Evolutionary conservation across 192 early-diverging fungal species (phyloP).

Genomic region (Backusella morwellensis): DNA sequence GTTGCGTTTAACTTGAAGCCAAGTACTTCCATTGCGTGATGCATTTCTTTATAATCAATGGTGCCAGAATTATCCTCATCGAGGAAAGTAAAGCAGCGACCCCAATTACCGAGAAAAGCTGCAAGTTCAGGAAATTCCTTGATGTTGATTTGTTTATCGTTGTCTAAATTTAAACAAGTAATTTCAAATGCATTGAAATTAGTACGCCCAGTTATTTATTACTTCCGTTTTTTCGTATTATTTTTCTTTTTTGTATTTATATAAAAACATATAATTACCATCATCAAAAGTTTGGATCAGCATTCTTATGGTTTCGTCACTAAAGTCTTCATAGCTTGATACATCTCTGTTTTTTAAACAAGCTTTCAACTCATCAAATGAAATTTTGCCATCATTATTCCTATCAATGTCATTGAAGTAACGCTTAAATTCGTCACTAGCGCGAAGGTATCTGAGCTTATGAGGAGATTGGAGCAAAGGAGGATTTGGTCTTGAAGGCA

Average conservation of each 20-base stretch:
- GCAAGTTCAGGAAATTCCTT: neutral
- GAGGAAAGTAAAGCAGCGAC: neutral
- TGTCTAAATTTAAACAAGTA: neutral
- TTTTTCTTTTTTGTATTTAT: neutral
- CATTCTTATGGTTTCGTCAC: neutral
- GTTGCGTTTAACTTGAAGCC: neutral
- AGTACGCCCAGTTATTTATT: neutral
- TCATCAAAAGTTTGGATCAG: neutral
- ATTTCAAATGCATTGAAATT: neutral
- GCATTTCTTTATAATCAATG: constrained; percentile 6
- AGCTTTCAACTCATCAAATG: neutral
- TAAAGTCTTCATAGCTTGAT: neutral
- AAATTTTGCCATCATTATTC: neutral
- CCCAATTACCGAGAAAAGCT: constrained; percentile 1
- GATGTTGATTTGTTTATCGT: neutral
- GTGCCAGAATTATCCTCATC: neutral
- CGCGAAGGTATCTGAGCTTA: neutral
- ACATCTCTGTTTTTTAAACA: constrained; percentile 7
- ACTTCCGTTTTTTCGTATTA: neutral
- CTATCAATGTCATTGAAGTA: neutral
- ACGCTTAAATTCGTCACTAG: neutral
- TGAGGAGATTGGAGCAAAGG: neutral
- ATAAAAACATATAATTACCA: neutral
- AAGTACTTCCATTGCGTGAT: neutral
- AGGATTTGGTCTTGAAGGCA: constrained; percentile 8